These are phyloP conservation scores for Vigna reflexopilosa DNA, from an alignment of 306 rosid genomes.

Conservation along the genomic window DNA sequence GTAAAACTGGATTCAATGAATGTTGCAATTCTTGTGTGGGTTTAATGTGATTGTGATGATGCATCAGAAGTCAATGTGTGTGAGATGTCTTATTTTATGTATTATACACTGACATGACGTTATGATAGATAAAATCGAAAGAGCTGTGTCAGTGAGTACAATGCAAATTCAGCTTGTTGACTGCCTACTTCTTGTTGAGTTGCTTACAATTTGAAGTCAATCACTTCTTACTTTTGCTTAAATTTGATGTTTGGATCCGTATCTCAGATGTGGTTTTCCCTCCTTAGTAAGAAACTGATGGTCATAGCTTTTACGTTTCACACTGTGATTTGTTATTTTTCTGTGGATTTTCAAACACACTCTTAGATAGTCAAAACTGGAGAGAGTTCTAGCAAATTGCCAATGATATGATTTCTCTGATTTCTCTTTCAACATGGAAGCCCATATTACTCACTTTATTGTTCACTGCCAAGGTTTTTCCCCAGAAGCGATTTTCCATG, in stretches of 20 bases:
- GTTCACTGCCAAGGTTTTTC: background rate
- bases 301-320: background rate
- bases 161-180: slow-evolving; percentile 19
- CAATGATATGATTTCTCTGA: background rate
- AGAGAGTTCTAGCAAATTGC: slow-evolving; percentile 8
- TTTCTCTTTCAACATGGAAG: background rate
- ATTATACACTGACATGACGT: slow-evolving; percentile 23
- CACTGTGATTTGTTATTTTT: background rate
- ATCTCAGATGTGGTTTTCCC: background rate
- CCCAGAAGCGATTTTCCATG: background rate
- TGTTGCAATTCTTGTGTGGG: background rate
- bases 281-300: background rate
- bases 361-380: background rate
- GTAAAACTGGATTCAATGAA: slow-evolving; percentile 9
- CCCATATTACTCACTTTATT: background rate
- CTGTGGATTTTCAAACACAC: background rate
- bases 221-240: slow-evolving; percentile 7
- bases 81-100: slow-evolving; percentile 18
- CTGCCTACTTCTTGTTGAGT: slow-evolving; percentile 9
- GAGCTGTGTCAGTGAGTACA: slow-evolving; percentile 4
- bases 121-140: slow-evolving; percentile 26
- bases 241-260: slow-evolving; percentile 3
- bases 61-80: slow-evolving; percentile 31
- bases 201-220: background rate
- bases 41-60: slow-evolving; percentile 15